Evolutionary conservation across 164 flowering plant genomes (phyloP).

Genomic region (Aristolochia fimbriata): DNA sequence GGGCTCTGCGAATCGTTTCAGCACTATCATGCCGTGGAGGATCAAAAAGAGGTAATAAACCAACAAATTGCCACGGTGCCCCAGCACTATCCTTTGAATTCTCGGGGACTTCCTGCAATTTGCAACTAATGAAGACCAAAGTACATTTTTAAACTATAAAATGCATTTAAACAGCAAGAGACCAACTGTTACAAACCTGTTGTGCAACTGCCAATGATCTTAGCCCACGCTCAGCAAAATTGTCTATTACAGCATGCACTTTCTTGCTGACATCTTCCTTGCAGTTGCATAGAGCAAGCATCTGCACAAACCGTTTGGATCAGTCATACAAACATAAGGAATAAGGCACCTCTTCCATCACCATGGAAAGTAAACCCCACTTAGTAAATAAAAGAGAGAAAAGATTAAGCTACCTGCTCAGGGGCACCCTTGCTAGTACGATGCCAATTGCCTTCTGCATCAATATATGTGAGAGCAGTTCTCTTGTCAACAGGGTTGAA

Average conservation of each 20-base stretch:
- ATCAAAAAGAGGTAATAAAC: constrained; percentile 29
- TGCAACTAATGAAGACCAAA: too few relatives aligned
- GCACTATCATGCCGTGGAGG: constrained; percentile 34
- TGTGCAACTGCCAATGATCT: constrained; percentile 32
- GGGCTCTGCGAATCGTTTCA: constrained; percentile 31
- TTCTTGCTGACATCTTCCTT: constrained; percentile 24
- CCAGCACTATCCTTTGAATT: constrained; percentile 26
- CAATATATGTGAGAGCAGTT: constrained; percentile 37
- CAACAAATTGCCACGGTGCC: constrained; percentile 32
- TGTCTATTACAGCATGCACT: constrained; percentile 28
- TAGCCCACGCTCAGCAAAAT: constrained; percentile 34
- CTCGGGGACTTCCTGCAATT: constrained; percentile 26
- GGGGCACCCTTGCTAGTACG: constrained; percentile 42
- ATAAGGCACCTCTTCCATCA: background rate
- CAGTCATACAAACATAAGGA: too few relatives aligned
- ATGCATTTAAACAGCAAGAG: background rate
- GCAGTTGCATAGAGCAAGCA: constrained; percentile 26
- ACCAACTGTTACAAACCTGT: constrained; percentile 14
- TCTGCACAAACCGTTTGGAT: constrained; percentile 13
- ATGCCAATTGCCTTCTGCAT: constrained; percentile 28
- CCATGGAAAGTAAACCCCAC: background rate
- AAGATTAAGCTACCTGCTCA: constrained; percentile 21
- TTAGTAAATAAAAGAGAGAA: background rate
- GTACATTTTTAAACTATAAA: too few relatives aligned
- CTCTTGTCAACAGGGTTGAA: constrained; percentile 40